Base-by-base conservation (phyloP, 2,329 filamentous ascomycete species). In the Colletotrichum eremochloae region DNA sequence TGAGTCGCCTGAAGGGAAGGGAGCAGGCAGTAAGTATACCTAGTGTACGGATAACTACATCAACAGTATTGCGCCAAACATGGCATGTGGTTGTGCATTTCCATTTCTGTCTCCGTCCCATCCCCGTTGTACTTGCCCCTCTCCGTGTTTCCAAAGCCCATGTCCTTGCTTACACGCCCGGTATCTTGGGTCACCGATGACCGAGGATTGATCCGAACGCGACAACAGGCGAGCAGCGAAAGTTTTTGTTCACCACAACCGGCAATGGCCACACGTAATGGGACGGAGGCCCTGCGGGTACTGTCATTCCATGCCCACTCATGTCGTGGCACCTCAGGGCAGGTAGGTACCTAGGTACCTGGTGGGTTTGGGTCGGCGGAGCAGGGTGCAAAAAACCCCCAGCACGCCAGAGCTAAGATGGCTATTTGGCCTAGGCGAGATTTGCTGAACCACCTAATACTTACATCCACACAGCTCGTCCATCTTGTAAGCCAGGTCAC, bases 181-280 rank as follows among this genome's bases (percentile, higher is more conserved):
- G 63, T 33, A 36, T 65, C 52, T 44, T 65, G 63, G 63, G 63
- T 57, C 63, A 5, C 20, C 12, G 31, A 57, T 65, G 46, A 33
- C 48, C 14, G 36, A 52, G 56, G 46, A 33, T 48, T 4, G 50
- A 40, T 42, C 14, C 7, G n/a, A 53, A 36, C 53, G 20, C 48
- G 55, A n/a, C 5, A 56, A 57, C 36, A 29, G 15, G 24, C 24
- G 24, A 24, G 24, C 24, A 20, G 20, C 15, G 11, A 20, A 38
- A 38, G 12, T n/a, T n/a, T n/a, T n/a, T 46, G 44, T 46, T n/a
- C 8, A 46, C 4, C 20, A 46, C 7, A 46, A n/a, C 44, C 44
- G 7, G 20, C 8, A 4, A 20, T 46, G 20, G 44, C 44, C 20
- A 46, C 44, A 63, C 4, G 31, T 50, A 29, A 50, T 50, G 24